Percentiles rank a stretch among this genome's conserved stretches.
phyloP scores from a whole-genome alignment of 208 protist species.

The Acanthamoeba culbertsoni region DNA sequence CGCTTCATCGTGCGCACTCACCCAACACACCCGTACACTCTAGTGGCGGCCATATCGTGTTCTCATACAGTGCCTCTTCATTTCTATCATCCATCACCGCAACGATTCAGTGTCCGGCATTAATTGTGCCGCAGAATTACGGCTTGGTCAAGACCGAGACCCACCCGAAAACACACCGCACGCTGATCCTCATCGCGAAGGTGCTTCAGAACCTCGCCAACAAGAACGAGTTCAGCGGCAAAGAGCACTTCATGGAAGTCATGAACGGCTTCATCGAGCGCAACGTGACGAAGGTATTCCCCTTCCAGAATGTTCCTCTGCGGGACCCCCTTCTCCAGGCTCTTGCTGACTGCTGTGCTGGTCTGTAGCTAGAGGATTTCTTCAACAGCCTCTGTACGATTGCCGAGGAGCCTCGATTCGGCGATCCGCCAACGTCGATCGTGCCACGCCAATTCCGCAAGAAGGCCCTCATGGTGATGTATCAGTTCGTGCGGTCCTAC shows the following conservation, averaged over 20 bases:
- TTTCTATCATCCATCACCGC: not conserved
- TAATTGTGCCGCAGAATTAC: not conserved
- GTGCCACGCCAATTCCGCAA: constrained; percentile 14
- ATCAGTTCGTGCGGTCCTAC: not conserved
- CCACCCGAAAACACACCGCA: not conserved
- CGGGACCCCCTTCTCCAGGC: too few species aligned
- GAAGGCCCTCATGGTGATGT: not conserved
- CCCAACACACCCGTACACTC: not conserved
- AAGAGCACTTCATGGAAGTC: constrained; percentile 72
- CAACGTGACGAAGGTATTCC: constrained; percentile 49
- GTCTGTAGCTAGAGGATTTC: not conserved
- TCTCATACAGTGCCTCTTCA: not conserved
- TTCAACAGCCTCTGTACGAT: not conserved
- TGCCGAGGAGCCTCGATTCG: not conserved
- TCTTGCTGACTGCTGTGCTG: not conserved
- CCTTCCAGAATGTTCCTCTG: not conserved
- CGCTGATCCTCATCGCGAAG: constrained; percentile 74
- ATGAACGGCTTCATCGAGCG: constrained; percentile 72
- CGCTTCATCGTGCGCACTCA: constrained; percentile 9
- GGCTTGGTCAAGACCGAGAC: not conserved
- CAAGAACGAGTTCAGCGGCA: constrained; percentile 65
- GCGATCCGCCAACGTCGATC: constrained; percentile 21
- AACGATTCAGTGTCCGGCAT: not conserved
- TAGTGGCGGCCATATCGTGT: not conserved
- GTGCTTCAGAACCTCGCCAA: constrained; percentile 77